These are phyloP conservation scores for Cyclostephanos tholiformis DNA, from an alignment of 108 stramenopile species.

Conservation along the genomic window DNA sequence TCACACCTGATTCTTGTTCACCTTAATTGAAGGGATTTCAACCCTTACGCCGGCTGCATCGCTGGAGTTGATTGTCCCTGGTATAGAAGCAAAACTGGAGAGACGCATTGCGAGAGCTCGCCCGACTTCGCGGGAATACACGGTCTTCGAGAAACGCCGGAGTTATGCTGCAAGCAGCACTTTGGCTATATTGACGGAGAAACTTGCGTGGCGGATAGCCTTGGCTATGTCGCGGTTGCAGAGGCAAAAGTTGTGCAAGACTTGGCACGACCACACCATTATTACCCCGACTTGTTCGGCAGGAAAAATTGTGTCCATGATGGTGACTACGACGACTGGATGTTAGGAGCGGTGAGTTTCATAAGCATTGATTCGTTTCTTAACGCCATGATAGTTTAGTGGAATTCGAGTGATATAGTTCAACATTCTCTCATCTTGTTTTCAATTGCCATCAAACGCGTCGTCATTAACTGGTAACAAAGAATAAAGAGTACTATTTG, in stretches of 20 bases:
- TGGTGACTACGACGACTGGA: constrained; percentile 17
- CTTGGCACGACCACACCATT: constrained; percentile 3
- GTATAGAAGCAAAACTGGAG: constrained; percentile 3
- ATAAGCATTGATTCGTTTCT: neutral
- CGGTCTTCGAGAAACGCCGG: constrained; percentile 3
- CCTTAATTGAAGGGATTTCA: neutral
- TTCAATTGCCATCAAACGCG: neutral
- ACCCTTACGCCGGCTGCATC: constrained; percentile 8
- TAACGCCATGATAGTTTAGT: neutral
- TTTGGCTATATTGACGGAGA: neutral
- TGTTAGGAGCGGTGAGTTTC: neutral
- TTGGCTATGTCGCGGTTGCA: neutral
- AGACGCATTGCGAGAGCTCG: constrained; percentile 18
- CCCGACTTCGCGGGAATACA: constrained; percentile 13
- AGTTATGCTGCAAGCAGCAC: constrained; percentile 18
- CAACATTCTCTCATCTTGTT: neutral
- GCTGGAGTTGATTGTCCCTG: constrained; percentile 9
- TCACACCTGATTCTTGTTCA: neutral
- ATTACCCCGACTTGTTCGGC: constrained; percentile 5
- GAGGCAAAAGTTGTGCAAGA: neutral
- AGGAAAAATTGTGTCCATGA: constrained; percentile 9
- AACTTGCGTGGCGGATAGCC: constrained; percentile 7
- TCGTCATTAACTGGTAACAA: neutral
- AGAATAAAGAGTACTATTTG: constrained; percentile 5
- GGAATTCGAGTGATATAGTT: neutral